Evolutionary conservation across 139 green algal genomes (phyloP).

Genomic region (Tetradesmus lagerheimii): DNA sequence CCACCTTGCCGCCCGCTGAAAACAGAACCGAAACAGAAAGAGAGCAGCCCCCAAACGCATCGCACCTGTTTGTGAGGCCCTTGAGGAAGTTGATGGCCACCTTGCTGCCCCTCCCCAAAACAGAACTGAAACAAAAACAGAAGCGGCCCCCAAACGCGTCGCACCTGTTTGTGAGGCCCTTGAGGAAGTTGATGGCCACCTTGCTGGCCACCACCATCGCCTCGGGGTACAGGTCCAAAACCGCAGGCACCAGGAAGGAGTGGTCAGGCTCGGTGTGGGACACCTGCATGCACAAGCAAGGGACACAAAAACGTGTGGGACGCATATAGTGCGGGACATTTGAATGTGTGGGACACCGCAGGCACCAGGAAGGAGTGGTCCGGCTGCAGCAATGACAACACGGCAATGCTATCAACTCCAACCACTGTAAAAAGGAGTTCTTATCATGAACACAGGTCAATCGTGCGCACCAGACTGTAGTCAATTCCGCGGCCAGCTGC

Average conservation of each 20-base stretch:
- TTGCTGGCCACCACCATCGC: slow-evolving; percentile 89
- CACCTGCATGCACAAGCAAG: slow-evolving; percentile 22
- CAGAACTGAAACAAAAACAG: too few relatives aligned
- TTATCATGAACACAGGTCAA: too few relatives aligned
- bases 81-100: slow-evolving; percentile 83
- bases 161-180: slow-evolving; percentile 77
- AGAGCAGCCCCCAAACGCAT: too few relatives aligned
- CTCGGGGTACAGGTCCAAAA: slow-evolving; percentile 88
- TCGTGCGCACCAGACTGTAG: too few relatives aligned
- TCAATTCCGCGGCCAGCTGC: background rate
- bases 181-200: slow-evolving; percentile 83
- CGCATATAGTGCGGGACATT: slow-evolving; percentile 56
- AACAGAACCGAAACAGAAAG: too few relatives aligned
- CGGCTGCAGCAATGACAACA: slow-evolving; percentile 57
- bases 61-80: slow-evolving; percentile 77
- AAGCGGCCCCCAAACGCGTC: too few relatives aligned
- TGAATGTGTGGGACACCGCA: slow-evolving; percentile 83
- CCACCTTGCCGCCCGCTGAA: slow-evolving; percentile 91
- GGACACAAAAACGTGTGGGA: slow-evolving; percentile 65
- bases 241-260: slow-evolving; percentile 86
- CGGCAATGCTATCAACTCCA: too few relatives aligned
- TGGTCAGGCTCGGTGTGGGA: slow-evolving; percentile 93
- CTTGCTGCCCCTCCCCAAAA: slow-evolving; percentile 90
- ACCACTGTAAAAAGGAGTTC: too few relatives aligned
- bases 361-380: slow-evolving; percentile 93